Evolutionary conservation across 345 rosid species (phyloP), one percentile per base, ranked within the genome.

Genomic region (Carallia pectinifolia): DNA sequence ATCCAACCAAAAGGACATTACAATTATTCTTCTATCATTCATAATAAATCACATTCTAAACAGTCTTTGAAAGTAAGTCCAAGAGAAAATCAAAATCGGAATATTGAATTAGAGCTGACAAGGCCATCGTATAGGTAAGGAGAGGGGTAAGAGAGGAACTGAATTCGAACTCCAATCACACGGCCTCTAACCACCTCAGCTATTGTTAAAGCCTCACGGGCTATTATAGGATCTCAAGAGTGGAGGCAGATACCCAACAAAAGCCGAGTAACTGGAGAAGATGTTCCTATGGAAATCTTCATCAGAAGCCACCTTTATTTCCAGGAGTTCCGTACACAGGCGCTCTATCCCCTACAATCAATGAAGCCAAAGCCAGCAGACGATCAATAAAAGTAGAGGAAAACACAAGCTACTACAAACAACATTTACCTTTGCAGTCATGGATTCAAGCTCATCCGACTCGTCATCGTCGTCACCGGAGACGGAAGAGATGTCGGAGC

Each of bases 291-390:
- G 81, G 70, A 89, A 86, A 68, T 86, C 91, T 77, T 82, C 88
- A 64, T 84, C 87, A 0, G 90, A 89, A 47, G 78, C 81, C 38
- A 53, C 87, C 84, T 86, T 85, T 19, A 83, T 75, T 81, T 86
- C 91, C 16, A 85, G 59, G 19, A 86, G 74, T 73, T 89, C 94
- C 33, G 81, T 81, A 62, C 86, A 82, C 38, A 86, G 86, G 69
- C 80, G 84, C 34, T 76, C 81, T 55, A 86, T 83, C 30, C 90
- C 94, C 89, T 86, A 34, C 59, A 70, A 64, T 27, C 30, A 61
- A 33, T 64, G 54, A 38, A n/a, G 6, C 44, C 5, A 12, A n/a
- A 54, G 16, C 30, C 53, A 62, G 12, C 6, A 68, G 1, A 27
- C 2, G 39, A 62, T 7, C 0, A 53, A 27, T n/a, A 54, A n/a